Evolutionary conservation across 1,139 yeast species (phyloP).

Genomic region (Magnusiomyces starmeri): DNA sequence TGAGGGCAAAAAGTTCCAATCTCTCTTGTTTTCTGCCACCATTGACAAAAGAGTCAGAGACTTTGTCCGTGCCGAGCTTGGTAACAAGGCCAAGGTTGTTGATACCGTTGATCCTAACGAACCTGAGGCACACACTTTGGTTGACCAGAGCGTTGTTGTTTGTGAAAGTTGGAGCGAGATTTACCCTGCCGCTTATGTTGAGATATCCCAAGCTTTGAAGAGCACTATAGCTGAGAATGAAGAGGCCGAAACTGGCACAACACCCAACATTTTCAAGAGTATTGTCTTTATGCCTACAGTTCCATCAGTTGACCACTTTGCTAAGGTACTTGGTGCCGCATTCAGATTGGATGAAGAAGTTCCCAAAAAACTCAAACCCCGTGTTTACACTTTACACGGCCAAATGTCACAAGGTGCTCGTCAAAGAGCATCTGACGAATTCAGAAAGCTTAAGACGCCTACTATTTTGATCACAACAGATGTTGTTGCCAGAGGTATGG

Average conservation of each 20-base stretch:
- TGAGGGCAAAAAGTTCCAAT: conserved; percentile 42
- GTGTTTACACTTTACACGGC: conserved; percentile 50
- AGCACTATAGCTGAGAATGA: conserved; percentile 29
- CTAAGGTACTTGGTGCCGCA: conserved; percentile 31
- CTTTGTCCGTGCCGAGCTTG: conserved; percentile 62
- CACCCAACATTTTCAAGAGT: conserved; percentile 51
- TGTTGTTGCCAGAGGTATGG: conserved; percentile 96
- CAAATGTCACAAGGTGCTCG: conserved; percentile 60
- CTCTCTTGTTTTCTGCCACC: conserved; percentile 83
- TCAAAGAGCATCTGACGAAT: conserved; percentile 48
- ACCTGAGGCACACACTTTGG: conserved; percentile 70
- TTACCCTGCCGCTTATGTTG: conserved; percentile 31
- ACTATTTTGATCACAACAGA: conserved; percentile 77
- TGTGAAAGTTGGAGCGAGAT: conserved; percentile 39
- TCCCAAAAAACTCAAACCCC: conserved; percentile 2
- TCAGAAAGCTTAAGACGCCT: conserved; percentile 41
- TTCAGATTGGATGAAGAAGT: conserved; percentile 10
- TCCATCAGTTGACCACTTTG: conserved; percentile 53
- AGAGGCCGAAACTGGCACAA: conserved; percentile 16
- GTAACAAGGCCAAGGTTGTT: conserved; percentile 54
- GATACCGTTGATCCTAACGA: conserved; percentile 73
- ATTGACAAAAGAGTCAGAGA: conserved; percentile 58
- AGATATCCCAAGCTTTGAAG: conserved; percentile 26
- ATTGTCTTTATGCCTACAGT: conserved; percentile 80
- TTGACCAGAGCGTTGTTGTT: conserved; percentile 56